Conservation (phyloP, 1,284 basidiomycete species). For the Tranzscheliella williamsii region DNA sequence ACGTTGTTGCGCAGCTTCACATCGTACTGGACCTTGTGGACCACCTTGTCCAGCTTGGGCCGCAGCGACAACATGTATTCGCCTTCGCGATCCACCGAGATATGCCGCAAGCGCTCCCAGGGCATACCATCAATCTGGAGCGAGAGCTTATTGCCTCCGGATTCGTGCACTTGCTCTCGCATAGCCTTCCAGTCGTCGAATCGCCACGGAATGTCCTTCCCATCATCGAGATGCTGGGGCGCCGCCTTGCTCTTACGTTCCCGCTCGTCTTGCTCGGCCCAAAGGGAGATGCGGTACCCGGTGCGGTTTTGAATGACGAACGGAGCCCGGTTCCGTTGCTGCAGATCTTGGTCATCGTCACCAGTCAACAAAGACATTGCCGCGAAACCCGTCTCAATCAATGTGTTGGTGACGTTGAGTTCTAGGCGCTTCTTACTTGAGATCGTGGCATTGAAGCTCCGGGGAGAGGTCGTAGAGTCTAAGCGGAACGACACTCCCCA, state of each 20-base stretch:
- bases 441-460: slow-evolving; percentile 69
- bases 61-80: slow-evolving; percentile 85
- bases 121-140: slow-evolving; percentile 77
- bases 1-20: slow-evolving; percentile 89
- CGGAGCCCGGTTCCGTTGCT: slow-evolving; percentile 76
- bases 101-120: slow-evolving; percentile 86
- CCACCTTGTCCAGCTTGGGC: slow-evolving; percentile 75
- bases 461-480: slow-evolving; percentile 60
- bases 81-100: slow-evolving; percentile 92
- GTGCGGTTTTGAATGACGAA: slow-evolving; percentile 91
- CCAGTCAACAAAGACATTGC: slow-evolving; percentile 73
- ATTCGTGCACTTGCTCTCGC: slow-evolving; percentile 68
- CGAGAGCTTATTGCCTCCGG: slow-evolving; percentile 48
- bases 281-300: slow-evolving; percentile 67
- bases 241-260: slow-evolving; percentile 53
- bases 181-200: slow-evolving; percentile 96
- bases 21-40: slow-evolving; percentile 84
- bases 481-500: slow-evolving; percentile 79
- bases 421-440: slow-evolving; percentile 83
- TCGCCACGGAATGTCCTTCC: slow-evolving; percentile 85
- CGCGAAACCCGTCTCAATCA: slow-evolving; percentile 82
- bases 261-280: slow-evolving; percentile 65
- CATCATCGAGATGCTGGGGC: slow-evolving; percentile 67
- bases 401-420: slow-evolving; percentile 89
- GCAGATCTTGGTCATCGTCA: slow-evolving; percentile 62